A percentile compares a stretch with the other conserved stretches of the same genome.
phyloP scores from a whole-genome alignment of 495 filamentous ascomycete species.

The Penicillium chermesinum region DNA sequence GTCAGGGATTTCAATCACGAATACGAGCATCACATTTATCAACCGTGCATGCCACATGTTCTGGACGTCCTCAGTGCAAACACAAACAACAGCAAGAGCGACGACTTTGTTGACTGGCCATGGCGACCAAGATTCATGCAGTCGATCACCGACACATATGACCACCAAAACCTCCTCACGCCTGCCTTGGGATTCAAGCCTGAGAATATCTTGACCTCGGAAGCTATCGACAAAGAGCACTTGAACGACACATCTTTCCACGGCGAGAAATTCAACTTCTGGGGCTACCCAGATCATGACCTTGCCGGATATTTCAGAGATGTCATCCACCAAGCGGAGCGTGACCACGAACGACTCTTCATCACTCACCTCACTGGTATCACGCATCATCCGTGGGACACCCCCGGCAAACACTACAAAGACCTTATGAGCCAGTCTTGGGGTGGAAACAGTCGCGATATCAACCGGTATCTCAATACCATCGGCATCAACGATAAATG shows the following conservation, averaged over 20 bases:
- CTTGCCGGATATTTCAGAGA: constrained; percentile 33
- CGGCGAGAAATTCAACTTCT: constrained; percentile 35
- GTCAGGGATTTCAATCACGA: constrained; percentile 42
- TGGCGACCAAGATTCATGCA: constrained; percentile 30
- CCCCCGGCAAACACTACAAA: constrained; percentile 27
- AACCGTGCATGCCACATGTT: constrained; percentile 40
- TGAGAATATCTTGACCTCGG: constrained; percentile 21
- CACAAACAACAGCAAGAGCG: constrained; percentile 26
- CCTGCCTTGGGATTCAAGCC: constrained; percentile 30
- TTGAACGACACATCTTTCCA: constrained; percentile 17
- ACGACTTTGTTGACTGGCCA: constrained; percentile 23
- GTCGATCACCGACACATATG: constrained; percentile 27
- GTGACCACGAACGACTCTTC: constrained; percentile 35
- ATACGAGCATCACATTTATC: constrained; percentile 36
- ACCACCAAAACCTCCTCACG: constrained; percentile 19
- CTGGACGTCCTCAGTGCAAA: constrained; percentile 28
- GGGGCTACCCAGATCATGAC: constrained; percentile 37
- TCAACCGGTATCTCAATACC: constrained; percentile 41
- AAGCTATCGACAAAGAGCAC: constrained; percentile 26
- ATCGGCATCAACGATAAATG: constrained; percentile 37
- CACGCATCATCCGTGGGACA: constrained; percentile 40
- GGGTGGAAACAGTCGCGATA: constrained; percentile 22
- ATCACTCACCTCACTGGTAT: constrained; percentile 39
- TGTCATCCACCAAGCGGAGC: constrained; percentile 31
- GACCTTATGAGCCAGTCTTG: constrained; percentile 26